Percentiles rank a stretch among this genome's conserved stretches.
These are phyloP conservation scores for Eucalyptus urophylla DNA, from an alignment of 345 rosid genomes.

Conservation along the genomic window DNA sequence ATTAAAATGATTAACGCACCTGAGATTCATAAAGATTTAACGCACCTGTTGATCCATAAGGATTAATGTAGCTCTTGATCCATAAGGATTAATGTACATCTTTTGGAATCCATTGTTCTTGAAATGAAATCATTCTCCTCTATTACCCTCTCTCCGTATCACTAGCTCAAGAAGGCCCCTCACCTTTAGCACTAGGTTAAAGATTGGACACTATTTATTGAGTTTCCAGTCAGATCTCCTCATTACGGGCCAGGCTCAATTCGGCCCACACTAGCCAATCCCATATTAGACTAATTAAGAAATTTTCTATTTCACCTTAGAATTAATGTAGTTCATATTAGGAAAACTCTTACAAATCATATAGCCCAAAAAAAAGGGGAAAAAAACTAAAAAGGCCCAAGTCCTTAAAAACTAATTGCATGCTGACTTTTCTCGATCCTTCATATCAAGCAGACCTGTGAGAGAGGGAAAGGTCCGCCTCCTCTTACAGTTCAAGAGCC, in stretches of 20 bases:
- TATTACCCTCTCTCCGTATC: no score
- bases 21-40: no score
- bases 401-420: neutral
- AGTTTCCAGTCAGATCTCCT: fast-evolving
- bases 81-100: no score
- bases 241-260: fast-evolving
- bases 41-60: no score
- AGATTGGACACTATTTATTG: fast-evolving
- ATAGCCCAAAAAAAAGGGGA: neutral
- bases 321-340: fast-evolving
- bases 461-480: neutral
- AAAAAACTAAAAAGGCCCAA: neutral
- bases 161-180: no score
- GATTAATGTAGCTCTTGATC: no score
- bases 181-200: no score
- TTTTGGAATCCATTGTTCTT: no score
- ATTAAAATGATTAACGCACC: no score
- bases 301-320: fast-evolving
- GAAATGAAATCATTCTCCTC: no score
- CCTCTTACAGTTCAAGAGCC: neutral
- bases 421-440: neutral
- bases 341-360: neutral
- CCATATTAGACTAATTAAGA: fast-evolving
- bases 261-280: fast-evolving
- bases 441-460: neutral